Base-by-base conservation (phyloP, 2,329 filamentous ascomycete genomes). In the Metarhizium rileyi region DNA sequence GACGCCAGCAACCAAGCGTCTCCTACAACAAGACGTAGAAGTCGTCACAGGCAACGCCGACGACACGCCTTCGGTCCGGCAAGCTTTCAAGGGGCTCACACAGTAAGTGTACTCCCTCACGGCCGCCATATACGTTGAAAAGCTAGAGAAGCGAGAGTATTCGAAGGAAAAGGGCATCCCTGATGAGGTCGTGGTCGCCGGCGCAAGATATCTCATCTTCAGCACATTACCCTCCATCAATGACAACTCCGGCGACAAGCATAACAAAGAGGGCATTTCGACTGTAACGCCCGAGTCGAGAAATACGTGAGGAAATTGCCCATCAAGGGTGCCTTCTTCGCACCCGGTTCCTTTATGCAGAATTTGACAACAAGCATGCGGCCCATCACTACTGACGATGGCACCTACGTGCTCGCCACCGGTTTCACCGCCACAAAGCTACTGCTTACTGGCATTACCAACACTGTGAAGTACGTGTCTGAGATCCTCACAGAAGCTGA, bases 201-300 rank as follows among this genome's bases (percentile, higher is more conserved):
- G 52, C 33, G 45, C 26, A n/a, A 10, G 40, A 22, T 47, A 47
- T 3, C 71, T 76, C 53, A 56, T 76, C 8, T 70, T 63, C 4
- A 77, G 73, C 49, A 73, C 72, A 1, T 58, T 78, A 53, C 72
- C 70, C 53, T 61, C 73, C 55, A 72, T 69, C 0, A 52, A 46
- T 8, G 68, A 66, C 42, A 71, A 66, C 52, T 76, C 70, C 50
- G 57, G 60, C 2, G 73, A 73, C 0, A 61, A 57, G 43, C 68
- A 68, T 53, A 62, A 57, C 9, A 66, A 74, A 53, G 75, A 40
- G 77, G 74, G 52, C 70, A 74, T 55, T 73, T 68, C 49, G 73
- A 77, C 57, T 57, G 68, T 12, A 77, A 77, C 59, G 74, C 74
- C 1, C 70, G 73, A 27, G 60, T 71, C 12, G 47, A 50, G 25